Evolutionary conservation across 2,329 filamentous ascomycete species (phyloP).

Genomic region (Seiridium unicorne): DNA sequence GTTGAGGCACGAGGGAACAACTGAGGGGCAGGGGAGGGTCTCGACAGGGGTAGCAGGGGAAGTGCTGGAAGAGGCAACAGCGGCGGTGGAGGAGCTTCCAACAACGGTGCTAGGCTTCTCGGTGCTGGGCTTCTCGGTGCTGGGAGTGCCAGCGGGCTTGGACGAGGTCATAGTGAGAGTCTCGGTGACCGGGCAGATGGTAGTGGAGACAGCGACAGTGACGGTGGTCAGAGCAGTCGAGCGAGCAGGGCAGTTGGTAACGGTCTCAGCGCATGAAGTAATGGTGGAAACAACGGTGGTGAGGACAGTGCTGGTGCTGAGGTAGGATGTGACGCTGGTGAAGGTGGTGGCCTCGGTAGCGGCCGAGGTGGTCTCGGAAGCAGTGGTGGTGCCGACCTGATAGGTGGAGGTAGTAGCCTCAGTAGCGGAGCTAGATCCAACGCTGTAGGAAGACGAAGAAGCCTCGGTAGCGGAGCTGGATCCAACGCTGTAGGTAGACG

Average conservation of each 20-base stretch:
- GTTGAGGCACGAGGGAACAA: constrained; percentile 87
- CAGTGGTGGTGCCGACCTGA: constrained; percentile 15
- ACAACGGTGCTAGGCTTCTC: constrained; percentile 7
- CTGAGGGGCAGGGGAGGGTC: constrained; percentile 60
- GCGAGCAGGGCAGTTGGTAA: constrained; percentile 46
- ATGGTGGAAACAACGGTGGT: constrained; percentile 48
- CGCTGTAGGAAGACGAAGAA: constrained; percentile 13
- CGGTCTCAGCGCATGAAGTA: constrained; percentile 49
- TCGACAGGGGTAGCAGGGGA: constrained; percentile 33
- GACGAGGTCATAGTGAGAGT: constrained; percentile 37
- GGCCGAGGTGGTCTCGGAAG: constrained; percentile 17
- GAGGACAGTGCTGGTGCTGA: constrained; percentile 49
- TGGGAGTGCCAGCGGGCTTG: constrained; percentile 3
- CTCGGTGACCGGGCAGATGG: constrained; percentile 60
- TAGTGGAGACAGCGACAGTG: constrained; percentile 57
- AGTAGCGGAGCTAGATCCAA: constrained; percentile 11
- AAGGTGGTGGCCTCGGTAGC: constrained; percentile 15
- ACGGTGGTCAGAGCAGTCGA: constrained; percentile 49
- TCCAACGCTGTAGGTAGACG: constrained; percentile 16
- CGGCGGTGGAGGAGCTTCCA: constrained; percentile 22
- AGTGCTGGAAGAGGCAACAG: constrained; percentile 25
- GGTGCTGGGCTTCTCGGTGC: background rate
- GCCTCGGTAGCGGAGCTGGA: background rate
- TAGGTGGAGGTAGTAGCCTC: constrained; percentile 11
- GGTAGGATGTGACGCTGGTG: constrained; percentile 34